phyloP scores from a whole-genome alignment of 1,284 basidiomycete species.

The Tetrapyrgos nigripes region DNA sequence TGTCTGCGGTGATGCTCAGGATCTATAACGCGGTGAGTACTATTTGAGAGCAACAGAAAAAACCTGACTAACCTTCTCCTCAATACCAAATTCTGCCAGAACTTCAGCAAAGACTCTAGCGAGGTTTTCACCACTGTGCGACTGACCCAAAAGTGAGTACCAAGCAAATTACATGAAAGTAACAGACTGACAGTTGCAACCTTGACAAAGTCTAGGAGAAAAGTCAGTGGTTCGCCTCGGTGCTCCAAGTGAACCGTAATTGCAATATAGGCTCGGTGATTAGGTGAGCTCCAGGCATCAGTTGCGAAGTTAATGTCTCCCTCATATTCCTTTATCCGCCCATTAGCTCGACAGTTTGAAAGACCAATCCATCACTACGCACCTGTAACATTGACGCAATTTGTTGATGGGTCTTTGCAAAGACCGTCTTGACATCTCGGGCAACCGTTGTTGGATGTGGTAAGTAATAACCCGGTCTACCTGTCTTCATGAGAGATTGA shows the following conservation, averaged over 20 bases:
- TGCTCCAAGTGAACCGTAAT: not conserved
- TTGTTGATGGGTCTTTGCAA: not conserved
- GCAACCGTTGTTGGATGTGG: not conserved
- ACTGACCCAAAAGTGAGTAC: conserved; percentile 13
- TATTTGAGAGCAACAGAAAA: too few relatives aligned
- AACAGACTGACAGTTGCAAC: not conserved
- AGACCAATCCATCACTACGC: not conserved
- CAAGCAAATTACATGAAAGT: not conserved
- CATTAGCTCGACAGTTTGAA: not conserved
- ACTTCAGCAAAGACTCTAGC: conserved; percentile 25
- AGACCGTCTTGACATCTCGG: not conserved
- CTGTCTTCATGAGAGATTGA: not conserved
- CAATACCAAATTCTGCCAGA: conserved; percentile 29
- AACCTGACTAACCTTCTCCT: conserved; percentile 27
- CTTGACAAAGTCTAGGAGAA: not conserved
- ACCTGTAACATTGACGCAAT: not conserved
- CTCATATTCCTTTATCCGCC: not conserved
- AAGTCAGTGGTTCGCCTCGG: not conserved
- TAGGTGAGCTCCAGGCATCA: conserved; percentile 1
- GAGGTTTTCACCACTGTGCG: conserved; percentile 25
- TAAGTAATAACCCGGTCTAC: not conserved
- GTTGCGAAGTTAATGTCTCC: not conserved
- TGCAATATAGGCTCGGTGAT: not conserved
- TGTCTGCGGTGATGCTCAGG: conserved; percentile 34
- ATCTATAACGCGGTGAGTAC: conserved; percentile 23